Percentiles rank a stretch among this genome's conserved stretches.
Conservation (phyloP, 495 filamentous ascomycete genomes). For the Xylaria grammica region DNA sequence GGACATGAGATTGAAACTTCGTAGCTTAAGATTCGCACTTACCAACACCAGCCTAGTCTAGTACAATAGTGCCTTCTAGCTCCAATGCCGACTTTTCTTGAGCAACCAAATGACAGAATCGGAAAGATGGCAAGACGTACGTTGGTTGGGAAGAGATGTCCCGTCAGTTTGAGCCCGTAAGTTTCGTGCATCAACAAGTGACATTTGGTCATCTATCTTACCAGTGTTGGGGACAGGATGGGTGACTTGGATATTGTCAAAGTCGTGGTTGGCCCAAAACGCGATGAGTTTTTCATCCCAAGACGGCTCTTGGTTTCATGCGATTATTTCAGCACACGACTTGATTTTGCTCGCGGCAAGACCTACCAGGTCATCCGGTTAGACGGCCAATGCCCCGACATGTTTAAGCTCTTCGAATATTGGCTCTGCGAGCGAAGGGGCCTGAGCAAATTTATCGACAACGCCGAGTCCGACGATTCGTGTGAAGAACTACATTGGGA, state of each 20-base stretch:
- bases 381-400: slow-evolving; percentile 47
- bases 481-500: slow-evolving; percentile 45
- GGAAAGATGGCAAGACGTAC: slow-evolving; percentile 28
- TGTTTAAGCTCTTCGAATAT: slow-evolving; percentile 53
- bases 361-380: slow-evolving; percentile 41
- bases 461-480: slow-evolving; percentile 35
- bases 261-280: slow-evolving; percentile 49
- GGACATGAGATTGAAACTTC: background rate
- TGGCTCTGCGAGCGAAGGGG: slow-evolving; percentile 48
- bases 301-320: slow-evolving; percentile 46
- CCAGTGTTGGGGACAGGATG: slow-evolving; percentile 23
- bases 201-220: slow-evolving; percentile 7
- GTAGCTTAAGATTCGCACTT: background rate
- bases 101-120: background rate
- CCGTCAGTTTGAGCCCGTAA: slow-evolving; percentile 28
- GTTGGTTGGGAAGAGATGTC: slow-evolving; percentile 24
- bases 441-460: slow-evolving; percentile 46
- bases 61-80: background rate
- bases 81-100: background rate
- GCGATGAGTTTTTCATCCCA: slow-evolving; percentile 47
- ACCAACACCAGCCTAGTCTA: background rate
- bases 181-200: slow-evolving; percentile 9
- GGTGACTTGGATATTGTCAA: slow-evolving; percentile 41
- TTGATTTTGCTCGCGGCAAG: slow-evolving; percentile 33
- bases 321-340: slow-evolving; percentile 43